Conservation (phyloP, 306 rosid genomes). For the Quercus cerris region DNA sequence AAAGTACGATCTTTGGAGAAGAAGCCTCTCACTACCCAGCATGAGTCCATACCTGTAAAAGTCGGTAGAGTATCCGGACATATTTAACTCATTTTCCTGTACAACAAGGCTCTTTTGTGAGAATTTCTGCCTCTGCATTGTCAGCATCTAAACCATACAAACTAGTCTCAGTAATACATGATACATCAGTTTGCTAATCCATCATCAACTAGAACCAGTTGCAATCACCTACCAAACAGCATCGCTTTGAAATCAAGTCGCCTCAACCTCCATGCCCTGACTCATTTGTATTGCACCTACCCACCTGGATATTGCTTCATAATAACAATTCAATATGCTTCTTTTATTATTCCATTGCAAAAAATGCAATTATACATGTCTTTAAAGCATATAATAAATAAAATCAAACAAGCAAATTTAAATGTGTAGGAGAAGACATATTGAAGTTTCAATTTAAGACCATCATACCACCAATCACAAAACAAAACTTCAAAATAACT, state of each 20-base stretch:
- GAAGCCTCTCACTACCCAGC: too few species aligned
- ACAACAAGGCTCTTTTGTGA: too few species aligned
- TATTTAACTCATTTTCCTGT: too few species aligned
- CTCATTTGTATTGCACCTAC: slow-evolving; percentile 23
- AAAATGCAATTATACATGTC: neutral
- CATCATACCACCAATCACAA: neutral
- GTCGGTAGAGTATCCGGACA: too few species aligned
- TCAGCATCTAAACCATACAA: too few species aligned
- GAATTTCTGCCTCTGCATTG: too few species aligned
- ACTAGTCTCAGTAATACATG: too few species aligned
- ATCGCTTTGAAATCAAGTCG: slow-evolving; percentile 51
- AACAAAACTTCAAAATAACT: neutral
- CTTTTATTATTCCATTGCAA: slow-evolving; percentile 16
- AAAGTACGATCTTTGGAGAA: too few species aligned
- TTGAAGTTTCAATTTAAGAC: too few species aligned
- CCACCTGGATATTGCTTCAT: slow-evolving; percentile 22
- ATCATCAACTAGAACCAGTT: slow-evolving; percentile 23
- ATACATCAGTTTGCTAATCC: slow-evolving; percentile 24
- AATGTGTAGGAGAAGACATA: too few species aligned
- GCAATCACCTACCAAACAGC: slow-evolving; percentile 54
- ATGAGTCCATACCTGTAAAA: too few species aligned
- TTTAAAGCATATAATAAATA: neutral
- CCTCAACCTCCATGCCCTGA: slow-evolving; percentile 23
- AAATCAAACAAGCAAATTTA: neutral
- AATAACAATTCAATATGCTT: slow-evolving; percentile 31